Evolutionary conservation across 2,329 filamentous ascomycete species (phyloP).

Genomic region (Penicillium corylophilum): DNA sequence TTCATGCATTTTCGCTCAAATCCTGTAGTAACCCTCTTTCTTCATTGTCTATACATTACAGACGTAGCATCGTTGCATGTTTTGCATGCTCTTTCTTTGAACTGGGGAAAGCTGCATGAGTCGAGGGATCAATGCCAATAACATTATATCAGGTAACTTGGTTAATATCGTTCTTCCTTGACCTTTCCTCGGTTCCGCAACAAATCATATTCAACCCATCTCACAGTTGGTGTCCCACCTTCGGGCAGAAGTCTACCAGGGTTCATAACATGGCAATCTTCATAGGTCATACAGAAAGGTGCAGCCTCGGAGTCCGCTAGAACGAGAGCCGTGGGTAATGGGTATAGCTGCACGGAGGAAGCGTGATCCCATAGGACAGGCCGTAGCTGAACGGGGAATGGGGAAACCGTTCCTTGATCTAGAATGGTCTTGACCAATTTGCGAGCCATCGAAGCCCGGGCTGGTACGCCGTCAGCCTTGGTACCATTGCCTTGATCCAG

Average conservation of each 20-base stretch:
- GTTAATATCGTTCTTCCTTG: slow-evolving; percentile 61
- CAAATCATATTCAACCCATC: slow-evolving; percentile 87
- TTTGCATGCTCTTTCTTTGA: neutral
- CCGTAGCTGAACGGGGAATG: slow-evolving; percentile 75
- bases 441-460: slow-evolving; percentile 54
- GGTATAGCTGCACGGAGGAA: slow-evolving; percentile 75
- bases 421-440: slow-evolving; percentile 88
- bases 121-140: neutral
- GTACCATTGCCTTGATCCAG: slow-evolving; percentile 14
- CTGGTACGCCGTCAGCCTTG: slow-evolving; percentile 23
- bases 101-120: neutral
- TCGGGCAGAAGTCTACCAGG: slow-evolving; percentile 73
- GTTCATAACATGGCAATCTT: slow-evolving; percentile 95
- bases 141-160: neutral
- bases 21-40: neutral
- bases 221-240: slow-evolving; percentile 65
- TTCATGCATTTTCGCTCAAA: neutral
- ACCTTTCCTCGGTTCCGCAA: slow-evolving; percentile 60
- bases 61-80: neutral
- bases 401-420: slow-evolving; percentile 84
- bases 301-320: slow-evolving; percentile 79
- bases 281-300: slow-evolving; percentile 85
- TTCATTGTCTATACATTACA: neutral
- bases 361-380: slow-evolving; percentile 91
- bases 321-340: slow-evolving; percentile 78